Conservation (phyloP, 1,139 yeast species). For the Saccharomyces hybrid region DNA sequence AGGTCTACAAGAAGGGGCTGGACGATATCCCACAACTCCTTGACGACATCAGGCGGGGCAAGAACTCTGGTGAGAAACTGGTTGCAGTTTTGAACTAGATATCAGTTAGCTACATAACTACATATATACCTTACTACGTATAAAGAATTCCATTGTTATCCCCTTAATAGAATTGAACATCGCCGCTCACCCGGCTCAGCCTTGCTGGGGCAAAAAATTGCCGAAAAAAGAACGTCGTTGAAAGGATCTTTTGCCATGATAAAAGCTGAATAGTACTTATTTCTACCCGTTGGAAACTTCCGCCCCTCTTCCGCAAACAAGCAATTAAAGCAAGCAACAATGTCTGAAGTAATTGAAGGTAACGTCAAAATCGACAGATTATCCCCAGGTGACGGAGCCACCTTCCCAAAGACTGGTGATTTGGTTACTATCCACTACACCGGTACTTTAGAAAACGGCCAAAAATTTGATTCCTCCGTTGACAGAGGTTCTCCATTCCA, state of each 20-base stretch:
- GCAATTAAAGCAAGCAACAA: conserved; percentile 8
- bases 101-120: not conserved
- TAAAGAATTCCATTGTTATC: not conserved
- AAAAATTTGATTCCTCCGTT: conserved; percentile 88
- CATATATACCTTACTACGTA: not conserved
- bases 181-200: not conserved
- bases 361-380: conserved; percentile 38
- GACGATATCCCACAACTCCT: conserved; percentile 20
- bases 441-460: conserved; percentile 90
- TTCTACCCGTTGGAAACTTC: not conserved
- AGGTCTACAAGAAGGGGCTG: conserved; percentile 24
- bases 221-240: not conserved
- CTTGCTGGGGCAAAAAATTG: not conserved
- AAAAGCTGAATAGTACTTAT: not conserved
- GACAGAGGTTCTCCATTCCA: conserved; percentile 94
- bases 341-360: conserved; percentile 35
- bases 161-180: not conserved
- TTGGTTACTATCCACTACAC: conserved; percentile 87
- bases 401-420: conserved; percentile 82
- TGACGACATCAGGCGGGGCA: conserved; percentile 25
- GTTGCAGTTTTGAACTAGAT: conserved; percentile 16
- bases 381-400: conserved; percentile 59
- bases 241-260: not conserved
- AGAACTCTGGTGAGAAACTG: conserved; percentile 29
- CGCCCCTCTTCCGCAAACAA: not conserved